Base-by-base conservation (phyloP, 2,329 filamentous ascomycete species). In the Arthrobotrys pseudoclavata region DNA sequence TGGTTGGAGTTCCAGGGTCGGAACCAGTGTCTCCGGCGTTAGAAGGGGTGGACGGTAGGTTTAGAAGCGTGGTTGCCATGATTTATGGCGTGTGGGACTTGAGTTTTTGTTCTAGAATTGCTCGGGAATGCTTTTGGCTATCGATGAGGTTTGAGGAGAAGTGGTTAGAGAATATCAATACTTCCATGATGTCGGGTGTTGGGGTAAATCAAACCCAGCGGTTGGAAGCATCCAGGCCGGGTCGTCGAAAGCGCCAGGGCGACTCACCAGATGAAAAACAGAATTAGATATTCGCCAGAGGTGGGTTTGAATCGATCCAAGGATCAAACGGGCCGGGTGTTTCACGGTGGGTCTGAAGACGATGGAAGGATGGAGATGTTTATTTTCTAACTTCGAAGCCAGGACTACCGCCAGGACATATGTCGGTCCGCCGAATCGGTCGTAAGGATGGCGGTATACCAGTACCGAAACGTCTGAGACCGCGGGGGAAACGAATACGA, bases 1-100 rank as follows among this genome's bases (percentile, higher is more conserved):
- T 81, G 77, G 80, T 80, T 42, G 81, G 81, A 20, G 81, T 81
- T 7, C 79, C 77, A 1, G 81, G 81, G 18, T 74, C 75, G 34
- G 80, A 81, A 2, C 47, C 55, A 29, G 47, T 68, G 47, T 60
- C 66, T 10, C 34, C 47, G 22, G 57, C 24, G 34, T 70, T 45
- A 12, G 63, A 68, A 34, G 64, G 71, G 45, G 69, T 62, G 10
- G 70, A 60, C 3, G 76, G 79, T 29, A 80, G 31, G 64, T 77
- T 79, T 40, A 80, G 57, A 68, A 76, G 68, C 13, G 76, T 80
- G 62, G 76, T 70, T 31, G 69, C 70, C 67, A 79, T 79, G 34
- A 26, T 66, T 60, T 24, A 22, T 10, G 48, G 37, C n/a, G 20
- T 47, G 50, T 57, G 15, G 18, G 24, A 37, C 18, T n/a, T n/a